These are phyloP conservation scores for Sisymbrium irio DNA, from an alignment of 345 rosid species.

Conservation along the genomic window DNA sequence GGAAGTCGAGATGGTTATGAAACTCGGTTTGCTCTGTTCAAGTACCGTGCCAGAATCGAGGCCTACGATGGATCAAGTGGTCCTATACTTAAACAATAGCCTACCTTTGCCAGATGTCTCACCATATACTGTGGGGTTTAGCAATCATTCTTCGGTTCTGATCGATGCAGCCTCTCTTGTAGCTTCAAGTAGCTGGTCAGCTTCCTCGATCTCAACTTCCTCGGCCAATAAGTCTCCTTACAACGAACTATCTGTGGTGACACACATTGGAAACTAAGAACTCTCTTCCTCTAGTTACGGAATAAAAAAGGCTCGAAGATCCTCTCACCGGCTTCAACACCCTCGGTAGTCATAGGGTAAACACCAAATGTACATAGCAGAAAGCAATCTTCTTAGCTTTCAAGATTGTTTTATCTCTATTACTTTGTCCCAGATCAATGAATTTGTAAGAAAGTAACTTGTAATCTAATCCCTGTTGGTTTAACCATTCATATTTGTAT, in stretches of 20 bases:
- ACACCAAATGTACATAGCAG: not conserved
- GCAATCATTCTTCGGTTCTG: conserved; percentile 21
- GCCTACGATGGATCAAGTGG: conserved; percentile 49
- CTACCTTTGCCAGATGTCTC: conserved; percentile 32
- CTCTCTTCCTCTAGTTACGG: not conserved
- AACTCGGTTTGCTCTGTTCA: conserved; percentile 44
- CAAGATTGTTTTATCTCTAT: not conserved
- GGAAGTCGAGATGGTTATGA: conserved; percentile 47
- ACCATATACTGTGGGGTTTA: conserved; percentile 16
- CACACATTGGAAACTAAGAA: not conserved
- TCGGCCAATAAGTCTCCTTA: not conserved
- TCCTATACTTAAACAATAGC: conserved; percentile 27
- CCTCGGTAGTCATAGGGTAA: not conserved
- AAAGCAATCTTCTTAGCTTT: conserved; percentile 1
- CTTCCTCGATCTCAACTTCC: not conserved
- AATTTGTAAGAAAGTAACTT: not conserved
- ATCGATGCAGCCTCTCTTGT: conserved; percentile 30
- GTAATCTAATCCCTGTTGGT: not conserved
- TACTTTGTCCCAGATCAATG: not conserved
- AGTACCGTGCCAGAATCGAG: conserved; percentile 24
- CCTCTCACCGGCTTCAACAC: not conserved
- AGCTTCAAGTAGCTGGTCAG: conserved; percentile 10
- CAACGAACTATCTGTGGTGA: not conserved
- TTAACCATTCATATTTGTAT: not conserved
- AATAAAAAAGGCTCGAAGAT: not conserved